A percentile compares a stretch with the other conserved stretches of the same genome.
These are phyloP conservation scores for Huntiella omanensis DNA, from an alignment of 2,329 filamentous ascomycete genomes.

Conservation along the genomic window DNA sequence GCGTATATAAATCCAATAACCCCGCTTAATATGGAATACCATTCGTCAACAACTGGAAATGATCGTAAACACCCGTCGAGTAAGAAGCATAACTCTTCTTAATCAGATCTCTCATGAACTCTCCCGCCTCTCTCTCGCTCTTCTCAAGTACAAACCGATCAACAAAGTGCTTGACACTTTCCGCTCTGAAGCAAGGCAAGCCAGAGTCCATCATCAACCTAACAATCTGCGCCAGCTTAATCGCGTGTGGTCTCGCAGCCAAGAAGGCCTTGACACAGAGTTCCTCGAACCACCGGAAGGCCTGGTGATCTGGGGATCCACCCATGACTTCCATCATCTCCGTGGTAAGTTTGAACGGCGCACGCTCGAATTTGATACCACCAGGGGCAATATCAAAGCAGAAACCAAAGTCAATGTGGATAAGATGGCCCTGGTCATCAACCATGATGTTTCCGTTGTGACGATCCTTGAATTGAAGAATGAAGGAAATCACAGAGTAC, in stretches of 20 bases:
- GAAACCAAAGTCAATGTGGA: constrained; percentile 98
- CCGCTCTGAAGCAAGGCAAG: constrained; percentile 91
- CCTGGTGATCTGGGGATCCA: constrained; percentile 61
- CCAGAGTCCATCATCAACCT: constrained; percentile 91
- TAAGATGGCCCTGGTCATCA: constrained; percentile 87
- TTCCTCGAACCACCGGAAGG: constrained; percentile 92
- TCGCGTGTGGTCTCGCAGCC: constrained; percentile 65
- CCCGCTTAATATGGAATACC: constrained; percentile 68
- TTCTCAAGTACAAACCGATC: constrained; percentile 86
- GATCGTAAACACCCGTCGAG: constrained; percentile 88
- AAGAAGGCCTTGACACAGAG: constrained; percentile 91
- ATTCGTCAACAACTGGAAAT: constrained; percentile 93
- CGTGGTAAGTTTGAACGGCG: constrained; percentile 90
- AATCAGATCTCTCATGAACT: constrained; percentile 79
- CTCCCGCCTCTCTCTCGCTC: constrained; percentile 79
- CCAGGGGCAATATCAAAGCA: constrained; percentile 98
- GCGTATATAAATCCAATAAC: background rate
- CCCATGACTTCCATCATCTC: constrained; percentile 99
- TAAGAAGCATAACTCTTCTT: constrained; percentile 81
- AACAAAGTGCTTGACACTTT: constrained; percentile 80
- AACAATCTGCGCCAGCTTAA: constrained; percentile 79
- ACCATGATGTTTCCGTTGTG: constrained; percentile 99
- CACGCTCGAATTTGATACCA: constrained; percentile 91
- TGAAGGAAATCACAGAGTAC: constrained; percentile 89
- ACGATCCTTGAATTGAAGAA: constrained; percentile 96